phyloP scores from a whole-genome alignment of 2,329 filamentous ascomycete genomes.

The Xylaria sp. region DNA sequence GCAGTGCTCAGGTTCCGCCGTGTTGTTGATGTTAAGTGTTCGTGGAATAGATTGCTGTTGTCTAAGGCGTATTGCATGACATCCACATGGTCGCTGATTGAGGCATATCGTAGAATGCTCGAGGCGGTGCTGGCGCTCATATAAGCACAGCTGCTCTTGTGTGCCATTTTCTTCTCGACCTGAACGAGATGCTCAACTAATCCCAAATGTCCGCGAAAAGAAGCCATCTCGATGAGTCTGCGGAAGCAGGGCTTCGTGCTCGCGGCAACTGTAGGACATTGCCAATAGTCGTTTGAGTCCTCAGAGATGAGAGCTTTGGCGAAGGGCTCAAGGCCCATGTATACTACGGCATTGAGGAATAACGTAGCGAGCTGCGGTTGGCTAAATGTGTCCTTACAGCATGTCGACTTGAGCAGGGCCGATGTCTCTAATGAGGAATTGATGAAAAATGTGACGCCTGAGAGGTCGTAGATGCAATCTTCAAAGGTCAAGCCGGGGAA shows the following conservation, averaged over 20 bases:
- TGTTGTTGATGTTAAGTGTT: constrained; percentile 30
- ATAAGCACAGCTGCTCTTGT: constrained; percentile 24
- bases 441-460: constrained; percentile 38
- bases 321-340: constrained; percentile 36
- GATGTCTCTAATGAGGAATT: constrained; percentile 37
- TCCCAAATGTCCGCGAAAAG: constrained; percentile 34
- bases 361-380: constrained; percentile 34
- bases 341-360: constrained; percentile 38
- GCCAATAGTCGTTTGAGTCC: constrained; percentile 38
- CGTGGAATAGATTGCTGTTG: constrained; percentile 31
- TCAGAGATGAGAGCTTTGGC: constrained; percentile 37
- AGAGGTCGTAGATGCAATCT: constrained; percentile 35
- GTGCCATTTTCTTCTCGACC: constrained; percentile 32
- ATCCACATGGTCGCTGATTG: constrained; percentile 23
- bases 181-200: constrained; percentile 35
- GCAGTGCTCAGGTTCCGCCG: constrained; percentile 32
- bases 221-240: constrained; percentile 37
- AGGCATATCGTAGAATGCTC: constrained; percentile 33
- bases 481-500: constrained; percentile 33
- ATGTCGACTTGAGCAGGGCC: constrained; percentile 30
- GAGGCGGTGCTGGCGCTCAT: constrained; percentile 35
- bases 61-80: constrained; percentile 36
- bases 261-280: constrained; percentile 36
- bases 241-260: constrained; percentile 36
- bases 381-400: constrained; percentile 32